Conservation (phyloP, 2,329 filamentous ascomycete species). For the Eutypella sp. region DNA sequence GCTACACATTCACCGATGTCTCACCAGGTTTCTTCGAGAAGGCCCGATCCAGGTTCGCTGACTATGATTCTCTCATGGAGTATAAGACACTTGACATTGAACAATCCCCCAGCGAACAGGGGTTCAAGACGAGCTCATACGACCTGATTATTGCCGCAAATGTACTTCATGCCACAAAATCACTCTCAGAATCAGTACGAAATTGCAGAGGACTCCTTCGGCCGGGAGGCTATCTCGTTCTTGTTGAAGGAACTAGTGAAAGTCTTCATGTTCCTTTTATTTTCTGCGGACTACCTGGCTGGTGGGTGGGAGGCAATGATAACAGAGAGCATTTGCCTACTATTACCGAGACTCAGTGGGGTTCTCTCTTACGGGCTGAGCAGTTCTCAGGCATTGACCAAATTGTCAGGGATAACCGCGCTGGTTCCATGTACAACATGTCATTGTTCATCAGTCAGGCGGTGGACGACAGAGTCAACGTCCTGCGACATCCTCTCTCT, state of each 20-base stretch:
- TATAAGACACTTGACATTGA: slow-evolving; percentile 27
- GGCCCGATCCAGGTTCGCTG: slow-evolving; percentile 23
- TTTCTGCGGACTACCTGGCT: slow-evolving; percentile 11
- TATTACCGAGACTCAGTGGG: not conserved
- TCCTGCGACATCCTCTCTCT: slow-evolving; percentile 1
- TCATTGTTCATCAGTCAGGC: slow-evolving; percentile 2
- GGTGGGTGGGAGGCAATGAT: slow-evolving; percentile 13
- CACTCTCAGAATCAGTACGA: slow-evolving; percentile 13
- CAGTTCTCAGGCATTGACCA: slow-evolving; percentile 1
- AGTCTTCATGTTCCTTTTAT: slow-evolving; percentile 4
- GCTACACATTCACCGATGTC: slow-evolving; percentile 38
- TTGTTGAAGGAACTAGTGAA: slow-evolving; percentile 1
- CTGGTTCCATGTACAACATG: not conserved
- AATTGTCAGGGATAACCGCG: not conserved
- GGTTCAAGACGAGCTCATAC: slow-evolving; percentile 20
- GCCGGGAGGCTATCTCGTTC: slow-evolving; percentile 30
- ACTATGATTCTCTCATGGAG: slow-evolving; percentile 20
- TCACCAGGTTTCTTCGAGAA: slow-evolving; percentile 32
- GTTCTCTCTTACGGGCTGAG: not conserved
- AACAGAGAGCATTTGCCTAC: slow-evolving; percentile 1
- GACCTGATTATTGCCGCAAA: slow-evolving; percentile 28
- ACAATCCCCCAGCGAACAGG: slow-evolving; percentile 23
- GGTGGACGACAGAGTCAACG: not conserved
- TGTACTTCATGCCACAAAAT: slow-evolving; percentile 22
- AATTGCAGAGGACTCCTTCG: slow-evolving; percentile 19